phyloP scores from a whole-genome alignment of 2,329 filamentous ascomycete genomes.

The Aspergillus sp. region DNA sequence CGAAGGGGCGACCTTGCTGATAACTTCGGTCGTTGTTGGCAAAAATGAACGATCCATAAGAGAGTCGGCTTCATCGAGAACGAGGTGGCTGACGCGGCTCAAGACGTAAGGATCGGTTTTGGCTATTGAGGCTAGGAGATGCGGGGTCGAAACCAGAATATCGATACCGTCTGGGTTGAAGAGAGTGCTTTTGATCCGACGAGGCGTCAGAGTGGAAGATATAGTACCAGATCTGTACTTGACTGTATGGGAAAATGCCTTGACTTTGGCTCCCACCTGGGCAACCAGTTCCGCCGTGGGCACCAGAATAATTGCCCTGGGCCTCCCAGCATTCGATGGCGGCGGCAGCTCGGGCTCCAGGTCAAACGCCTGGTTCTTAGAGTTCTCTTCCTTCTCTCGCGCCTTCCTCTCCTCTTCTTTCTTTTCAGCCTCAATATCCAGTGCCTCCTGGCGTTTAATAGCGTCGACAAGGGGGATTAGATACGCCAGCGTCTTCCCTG shows the following conservation, averaged over 20 bases:
- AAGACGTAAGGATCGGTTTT: conserved; percentile 89
- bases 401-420: conserved; percentile 54
- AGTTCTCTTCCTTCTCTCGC: conserved; percentile 52
- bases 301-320: conserved; percentile 80
- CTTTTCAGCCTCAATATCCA: conserved; percentile 62
- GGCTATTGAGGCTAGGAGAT: conserved; percentile 83
- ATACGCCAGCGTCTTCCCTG: conserved; percentile 94
- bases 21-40: conserved; percentile 75
- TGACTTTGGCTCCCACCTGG: conserved; percentile 80
- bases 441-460: conserved; percentile 71
- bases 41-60: conserved; percentile 92
- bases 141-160: conserved; percentile 82
- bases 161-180: conserved; percentile 83
- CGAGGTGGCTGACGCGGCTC: conserved; percentile 82
- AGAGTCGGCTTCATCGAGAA: conserved; percentile 95
- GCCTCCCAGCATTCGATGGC: conserved; percentile 71
- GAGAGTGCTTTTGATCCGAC: conserved; percentile 78
- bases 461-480: conserved; percentile 81
- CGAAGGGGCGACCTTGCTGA: conserved; percentile 78
- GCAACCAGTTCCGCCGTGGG: conserved; percentile 89
- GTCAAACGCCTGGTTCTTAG: conserved; percentile 60
- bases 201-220: conserved; percentile 72
- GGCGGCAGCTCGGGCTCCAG: conserved; percentile 61
- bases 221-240: conserved; percentile 86
- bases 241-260: conserved; percentile 76